A percentile compares a stretch with the other conserved stretches of the same genome.
Conservation (phyloP, 768 basidiomycete genomes). For the Trametes cubensis region DNA sequence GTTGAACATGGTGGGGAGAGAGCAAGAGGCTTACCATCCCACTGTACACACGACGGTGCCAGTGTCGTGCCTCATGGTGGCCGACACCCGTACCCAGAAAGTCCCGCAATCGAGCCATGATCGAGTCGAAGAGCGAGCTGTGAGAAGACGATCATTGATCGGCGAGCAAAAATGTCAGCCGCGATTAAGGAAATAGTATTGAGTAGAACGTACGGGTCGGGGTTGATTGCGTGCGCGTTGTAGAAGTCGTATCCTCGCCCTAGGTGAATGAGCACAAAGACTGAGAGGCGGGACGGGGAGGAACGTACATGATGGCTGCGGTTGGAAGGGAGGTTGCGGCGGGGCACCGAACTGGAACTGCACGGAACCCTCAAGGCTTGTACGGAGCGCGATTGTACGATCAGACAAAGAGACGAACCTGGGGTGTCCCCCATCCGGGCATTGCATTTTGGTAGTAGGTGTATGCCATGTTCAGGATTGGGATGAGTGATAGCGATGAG, state of each 20-base stretch:
- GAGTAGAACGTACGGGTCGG: conserved; percentile 56
- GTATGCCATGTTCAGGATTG: conserved; percentile 21
- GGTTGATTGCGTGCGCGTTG: conserved; percentile 58
- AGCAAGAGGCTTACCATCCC: conserved; percentile 47
- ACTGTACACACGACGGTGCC: conserved; percentile 69
- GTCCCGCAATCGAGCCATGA: conserved; percentile 36
- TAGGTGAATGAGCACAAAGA: conserved; percentile 29
- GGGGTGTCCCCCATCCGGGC: conserved; percentile 54
- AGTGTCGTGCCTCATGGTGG: conserved; percentile 61
- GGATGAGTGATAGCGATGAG: conserved; percentile 41
- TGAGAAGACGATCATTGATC: background rate
- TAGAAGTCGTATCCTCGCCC: conserved; percentile 68
- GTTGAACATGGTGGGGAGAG: background rate
- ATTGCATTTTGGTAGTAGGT: conserved; percentile 28
- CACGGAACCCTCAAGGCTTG: conserved; percentile 3
- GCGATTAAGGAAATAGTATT: background rate
- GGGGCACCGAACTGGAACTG: conserved; percentile 40
- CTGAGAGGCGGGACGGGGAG: conserved; percentile 37
- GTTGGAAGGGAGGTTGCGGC: conserved; percentile 40
- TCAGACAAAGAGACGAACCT: conserved; percentile 33
- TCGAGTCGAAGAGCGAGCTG: conserved; percentile 42
- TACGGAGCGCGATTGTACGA: background rate
- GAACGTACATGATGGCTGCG: conserved; percentile 57
- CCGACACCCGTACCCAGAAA: conserved; percentile 47
- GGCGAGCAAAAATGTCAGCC: conserved; percentile 20